Conservation (phyloP, 2,329 filamentous ascomycete species). For the Elsinoe ampelina region DNA sequence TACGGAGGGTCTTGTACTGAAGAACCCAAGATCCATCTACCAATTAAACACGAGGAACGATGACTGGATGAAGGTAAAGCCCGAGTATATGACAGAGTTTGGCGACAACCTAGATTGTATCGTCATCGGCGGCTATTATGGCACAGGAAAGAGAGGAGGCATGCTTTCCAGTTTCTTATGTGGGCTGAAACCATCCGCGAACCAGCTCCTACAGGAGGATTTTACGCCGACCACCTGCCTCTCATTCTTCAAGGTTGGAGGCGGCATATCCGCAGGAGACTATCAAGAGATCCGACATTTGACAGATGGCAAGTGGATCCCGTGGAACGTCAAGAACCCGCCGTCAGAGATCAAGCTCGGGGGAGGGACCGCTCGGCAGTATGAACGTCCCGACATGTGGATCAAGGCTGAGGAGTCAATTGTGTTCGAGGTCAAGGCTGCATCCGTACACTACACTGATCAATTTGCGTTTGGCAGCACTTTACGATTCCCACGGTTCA, state of each 20-base stretch:
- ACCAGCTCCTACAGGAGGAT: conserved; percentile 45
- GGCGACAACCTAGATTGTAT: conserved; percentile 87
- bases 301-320: conserved; percentile 84
- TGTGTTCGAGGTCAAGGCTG: conserved; percentile 81
- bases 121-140: conserved; percentile 86
- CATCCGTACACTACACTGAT: conserved; percentile 64
- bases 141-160: conserved; percentile 76
- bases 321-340: conserved; percentile 70
- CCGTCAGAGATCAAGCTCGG: conserved; percentile 73
- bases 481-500: conserved; percentile 85
- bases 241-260: conserved; percentile 98
- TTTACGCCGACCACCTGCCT: conserved; percentile 58
- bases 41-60: conserved; percentile 81
- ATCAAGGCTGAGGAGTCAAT: conserved; percentile 82
- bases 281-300: conserved; percentile 73
- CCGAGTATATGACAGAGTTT: conserved; percentile 95
- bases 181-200: conserved; percentile 66
- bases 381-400: conserved; percentile 82
- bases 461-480: conserved; percentile 70
- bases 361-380: conserved; percentile 64
- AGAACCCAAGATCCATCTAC: conserved; percentile 84
- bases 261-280: conserved; percentile 76
- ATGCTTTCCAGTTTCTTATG: conserved; percentile 81
- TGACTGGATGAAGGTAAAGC: conserved; percentile 98
- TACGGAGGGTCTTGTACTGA: conserved; percentile 84